Percentiles rank a stretch among this genome's conserved stretches.
Evolutionary conservation across 805 yeast genomes (phyloP).

Genomic region (Kurtzmaniella fragi): DNA sequence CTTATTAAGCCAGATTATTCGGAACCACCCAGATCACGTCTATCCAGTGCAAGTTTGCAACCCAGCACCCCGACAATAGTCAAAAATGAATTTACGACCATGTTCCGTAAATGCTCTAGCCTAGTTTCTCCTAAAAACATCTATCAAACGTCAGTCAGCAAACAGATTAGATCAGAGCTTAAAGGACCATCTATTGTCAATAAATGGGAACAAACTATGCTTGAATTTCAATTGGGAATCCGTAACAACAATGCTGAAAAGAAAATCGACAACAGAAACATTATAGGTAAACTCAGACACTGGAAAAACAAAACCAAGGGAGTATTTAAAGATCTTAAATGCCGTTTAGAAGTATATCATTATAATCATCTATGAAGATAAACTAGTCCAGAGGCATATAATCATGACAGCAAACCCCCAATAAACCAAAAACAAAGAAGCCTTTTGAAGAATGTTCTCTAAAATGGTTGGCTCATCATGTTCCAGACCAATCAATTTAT

Average conservation of each 20-base stretch:
- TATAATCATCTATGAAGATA: slow-evolving; percentile 7
- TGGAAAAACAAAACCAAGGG: not conserved
- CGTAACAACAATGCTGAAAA: not conserved
- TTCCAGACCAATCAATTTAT: slow-evolving; percentile 57
- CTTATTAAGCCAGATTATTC: too few species aligned
- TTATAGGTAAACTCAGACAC: not conserved
- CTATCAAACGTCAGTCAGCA: too few species aligned
- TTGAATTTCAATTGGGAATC: not conserved
- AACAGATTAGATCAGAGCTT: too few species aligned
- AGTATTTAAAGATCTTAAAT: not conserved
- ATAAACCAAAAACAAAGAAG: slow-evolving; percentile 50
- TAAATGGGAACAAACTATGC: too few species aligned
- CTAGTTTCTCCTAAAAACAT: too few species aligned
- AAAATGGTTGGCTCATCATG: slow-evolving; percentile 15
- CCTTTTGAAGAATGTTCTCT: slow-evolving; percentile 33
- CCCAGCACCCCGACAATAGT: too few species aligned
- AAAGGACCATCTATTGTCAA: too few species aligned
- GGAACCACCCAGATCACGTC: too few species aligned
- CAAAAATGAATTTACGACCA: too few species aligned
- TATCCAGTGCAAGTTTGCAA: too few species aligned
- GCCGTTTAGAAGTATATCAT: not conserved
- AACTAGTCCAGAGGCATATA: slow-evolving; percentile 42
- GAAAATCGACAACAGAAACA: not conserved
- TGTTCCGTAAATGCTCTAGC: too few species aligned
- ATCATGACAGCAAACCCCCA: slow-evolving; percentile 75